Evolutionary conservation across 1,139 yeast species (phyloP), one percentile per base, ranked within the genome.

Genomic region (Meyerozyma smithsonii): DNA sequence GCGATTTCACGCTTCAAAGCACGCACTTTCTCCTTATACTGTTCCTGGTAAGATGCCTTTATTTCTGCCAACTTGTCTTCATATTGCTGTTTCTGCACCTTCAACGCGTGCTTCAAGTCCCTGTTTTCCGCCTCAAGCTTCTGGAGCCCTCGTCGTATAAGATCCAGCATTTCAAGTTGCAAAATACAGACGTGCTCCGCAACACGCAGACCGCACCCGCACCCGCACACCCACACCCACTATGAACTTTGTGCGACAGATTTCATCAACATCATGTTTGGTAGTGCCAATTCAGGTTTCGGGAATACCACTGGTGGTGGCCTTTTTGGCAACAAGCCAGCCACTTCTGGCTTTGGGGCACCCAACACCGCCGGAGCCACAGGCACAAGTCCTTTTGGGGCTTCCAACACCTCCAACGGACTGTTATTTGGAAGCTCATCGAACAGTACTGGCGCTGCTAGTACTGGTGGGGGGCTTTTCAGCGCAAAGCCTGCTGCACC

Each of bases 341-440:
- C 48, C 12, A 36, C 49, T 16, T 56, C 63, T 2, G 62, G 64
- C 3, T 60, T 63, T 47, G 66, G 66, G 12, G 45, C 46, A 18
- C 42, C 39, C 15, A 35, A 34, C 18, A 25, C 40, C 37, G 33
- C 36, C 10, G n/a, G 45, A 14, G 36, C 42, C 5, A 36, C 42
- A n/a, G 46, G 52, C 4, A 51, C 59, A 20, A 55, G 62, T 3
- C 40, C 58, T n/a, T 61, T 61, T 45, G 65, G 66, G 5, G 37
- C 37, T 30, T 39, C 37, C 25, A 43, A 46, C 30, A 40, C 47
- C 28, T 18, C 39, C 24, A 25, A 39, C 12, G 34, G 24, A 19
- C 16, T 7, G 42, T 8, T 17, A 15, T 18, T 34, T 21, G 34
- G 34, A 12, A n/a, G 26, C 20, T 12, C 35, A 33, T 26, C 30